Evolutionary conservation across 2,329 filamentous ascomycete species (phyloP), one percentile per base, ranked within the genome.

Genomic region (Sporothrix pseudoabietina): DNA sequence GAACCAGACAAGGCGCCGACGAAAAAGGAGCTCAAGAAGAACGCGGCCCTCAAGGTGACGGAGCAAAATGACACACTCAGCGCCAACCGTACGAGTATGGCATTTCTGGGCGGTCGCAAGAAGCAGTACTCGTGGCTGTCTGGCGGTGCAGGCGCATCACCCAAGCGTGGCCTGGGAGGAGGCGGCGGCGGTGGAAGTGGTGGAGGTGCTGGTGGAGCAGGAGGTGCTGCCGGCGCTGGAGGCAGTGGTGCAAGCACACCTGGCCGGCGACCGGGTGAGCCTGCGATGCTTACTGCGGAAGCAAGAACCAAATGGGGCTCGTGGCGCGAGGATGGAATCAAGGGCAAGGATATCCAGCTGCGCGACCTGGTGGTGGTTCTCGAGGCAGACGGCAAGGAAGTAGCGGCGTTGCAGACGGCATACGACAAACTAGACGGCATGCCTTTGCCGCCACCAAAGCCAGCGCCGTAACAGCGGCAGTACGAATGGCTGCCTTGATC

Each of bases 11-110:
- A 94, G 80, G 86, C 89, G 3, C 86, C 93, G 70, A 92, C 91
- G 4, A 98, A 98, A 85, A 98, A 98, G 83, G 94, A 97, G 80
- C 86, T 85, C 75, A 89, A 91, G 79, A 93, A 91, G 81, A 87
- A 91, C 77, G 88, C 90, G n/a, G 91, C 93, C 74, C 91, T 94
- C 75, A 93, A 92, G 77, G 88, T 91, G 30, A 92, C 90, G 0
- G 93, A 97, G 78, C 91, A 91, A 22, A 91, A 91, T 74, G 92
- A 91, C 76, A 94, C 95, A 76, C 89, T 90, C 30, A 92, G 91
- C 75, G 94, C 95, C 35, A 97, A 98, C 79, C 87, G 90, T 72
- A 97, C 94, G 0, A 93, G 87, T 1, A 87, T 94, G 59, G 91
- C 91, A 72, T 86, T 87, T 78, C 87, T 88, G 80, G 88, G 88